phyloP scores from a whole-genome alignment of 2,329 filamentous ascomycete species.

The Balansia obtecta region DNA sequence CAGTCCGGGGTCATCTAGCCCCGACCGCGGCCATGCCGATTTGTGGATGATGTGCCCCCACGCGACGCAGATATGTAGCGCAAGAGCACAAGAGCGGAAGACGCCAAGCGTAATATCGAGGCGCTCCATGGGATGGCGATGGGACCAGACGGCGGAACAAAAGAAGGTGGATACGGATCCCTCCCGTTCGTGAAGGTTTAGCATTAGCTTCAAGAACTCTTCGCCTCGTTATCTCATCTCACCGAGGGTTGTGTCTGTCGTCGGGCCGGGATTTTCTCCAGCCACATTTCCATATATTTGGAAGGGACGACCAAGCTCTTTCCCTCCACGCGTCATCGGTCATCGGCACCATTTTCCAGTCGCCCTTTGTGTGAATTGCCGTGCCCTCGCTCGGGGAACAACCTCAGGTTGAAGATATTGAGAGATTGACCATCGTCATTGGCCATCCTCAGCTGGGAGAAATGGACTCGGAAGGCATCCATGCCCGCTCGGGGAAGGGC shows the following conservation, averaged over 20 bases:
- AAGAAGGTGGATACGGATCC: background rate
- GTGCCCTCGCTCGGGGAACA: background rate
- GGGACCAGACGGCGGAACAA: background rate
- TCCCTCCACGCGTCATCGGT: background rate
- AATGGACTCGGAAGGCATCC: slow-evolving; percentile 9
- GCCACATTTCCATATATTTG: background rate
- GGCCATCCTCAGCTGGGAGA: background rate
- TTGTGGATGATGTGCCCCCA: background rate
- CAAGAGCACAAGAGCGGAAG: background rate
- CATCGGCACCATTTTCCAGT: no score
- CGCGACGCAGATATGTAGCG: background rate
- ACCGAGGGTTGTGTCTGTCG: background rate
- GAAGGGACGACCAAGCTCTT: background rate
- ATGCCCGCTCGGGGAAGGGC: slow-evolving; percentile 9
- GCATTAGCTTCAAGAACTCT: background rate
- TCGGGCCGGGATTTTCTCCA: background rate
- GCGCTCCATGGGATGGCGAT: background rate
- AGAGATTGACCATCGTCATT: background rate
- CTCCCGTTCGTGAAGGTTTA: background rate
- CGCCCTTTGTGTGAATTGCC: no score
- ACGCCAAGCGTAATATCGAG: background rate
- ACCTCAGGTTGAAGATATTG: no score
- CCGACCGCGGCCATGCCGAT: background rate
- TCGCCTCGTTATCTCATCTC: background rate
- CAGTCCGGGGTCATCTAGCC: background rate